phyloP scores from a whole-genome alignment of 371 early-diverging fungal species.

The Amoeboaphelidium occidentale region DNA sequence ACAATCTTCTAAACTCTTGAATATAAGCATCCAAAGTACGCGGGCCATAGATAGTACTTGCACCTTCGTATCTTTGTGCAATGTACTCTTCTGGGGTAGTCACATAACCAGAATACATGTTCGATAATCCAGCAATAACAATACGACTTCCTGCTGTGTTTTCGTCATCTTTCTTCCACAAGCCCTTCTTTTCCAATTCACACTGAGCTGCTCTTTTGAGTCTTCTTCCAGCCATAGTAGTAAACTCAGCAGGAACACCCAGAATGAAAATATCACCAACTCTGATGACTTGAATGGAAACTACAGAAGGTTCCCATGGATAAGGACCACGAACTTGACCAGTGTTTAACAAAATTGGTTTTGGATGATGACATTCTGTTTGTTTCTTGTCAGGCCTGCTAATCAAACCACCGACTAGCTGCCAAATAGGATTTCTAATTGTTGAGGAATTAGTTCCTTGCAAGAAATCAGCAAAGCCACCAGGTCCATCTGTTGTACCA shows the following conservation, averaged over 20 bases:
- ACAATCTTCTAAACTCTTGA: constrained; percentile 18
- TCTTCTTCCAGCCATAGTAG: constrained; percentile 35
- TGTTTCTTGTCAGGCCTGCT: constrained; percentile 15
- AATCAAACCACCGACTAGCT: constrained; percentile 14
- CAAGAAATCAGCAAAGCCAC: constrained; percentile 3
- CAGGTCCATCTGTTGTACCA: constrained; percentile 30
- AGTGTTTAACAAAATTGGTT: constrained; percentile 28
- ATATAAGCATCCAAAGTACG: constrained; percentile 28
- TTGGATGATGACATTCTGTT: constrained; percentile 26
- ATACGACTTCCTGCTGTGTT: too few species aligned
- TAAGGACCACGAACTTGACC: constrained; percentile 23
- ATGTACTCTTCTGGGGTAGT: constrained; percentile 35
- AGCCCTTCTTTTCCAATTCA: constrained; percentile 12
- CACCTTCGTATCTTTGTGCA: constrained; percentile 38
- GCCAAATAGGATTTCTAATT: constrained; percentile 15
- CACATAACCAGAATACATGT: constrained; percentile 23
- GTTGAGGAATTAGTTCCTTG: constrained; percentile 5
- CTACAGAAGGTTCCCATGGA: constrained; percentile 25
- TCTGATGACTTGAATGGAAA: constrained; percentile 25
- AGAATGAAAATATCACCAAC: constrained; percentile 25
- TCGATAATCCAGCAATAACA: constrained; percentile 23
- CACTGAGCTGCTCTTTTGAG: constrained; percentile 15
- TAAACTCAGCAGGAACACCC: constrained; percentile 30
- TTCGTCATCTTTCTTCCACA: constrained; percentile 17
- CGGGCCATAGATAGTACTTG: constrained; percentile 34